Evolutionary conservation across 2,329 filamentous ascomycete species (phyloP).

Genomic region (Aureobasidium mangrovei): DNA sequence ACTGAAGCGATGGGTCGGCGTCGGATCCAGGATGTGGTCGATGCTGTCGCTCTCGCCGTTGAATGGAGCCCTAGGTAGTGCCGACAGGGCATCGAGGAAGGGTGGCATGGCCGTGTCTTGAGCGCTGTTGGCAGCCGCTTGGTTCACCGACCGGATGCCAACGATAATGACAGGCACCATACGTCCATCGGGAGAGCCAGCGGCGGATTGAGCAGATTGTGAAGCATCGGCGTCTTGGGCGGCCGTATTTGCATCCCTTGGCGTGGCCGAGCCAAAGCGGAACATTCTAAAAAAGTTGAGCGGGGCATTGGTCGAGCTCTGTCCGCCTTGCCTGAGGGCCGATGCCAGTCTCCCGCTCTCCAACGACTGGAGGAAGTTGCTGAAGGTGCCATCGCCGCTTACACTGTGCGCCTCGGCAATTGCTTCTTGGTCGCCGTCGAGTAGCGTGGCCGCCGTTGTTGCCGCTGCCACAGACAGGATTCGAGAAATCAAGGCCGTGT

Average conservation of each 20-base stretch:
- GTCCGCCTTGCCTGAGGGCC: constrained; percentile 41
- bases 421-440: constrained; percentile 49
- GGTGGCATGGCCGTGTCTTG: constrained; percentile 39
- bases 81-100: constrained; percentile 44
- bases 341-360: constrained; percentile 53
- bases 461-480: constrained; percentile 55
- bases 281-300: constrained; percentile 63
- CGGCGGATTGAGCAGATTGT: constrained; percentile 13
- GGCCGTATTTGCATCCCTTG: constrained; percentile 11
- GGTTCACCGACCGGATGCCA: constrained; percentile 57
- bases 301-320: constrained; percentile 35
- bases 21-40: constrained; percentile 44
- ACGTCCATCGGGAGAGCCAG: constrained; percentile 39
- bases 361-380: constrained; percentile 54
- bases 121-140: constrained; percentile 29
- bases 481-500: constrained; percentile 52
- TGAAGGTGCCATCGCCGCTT: constrained; percentile 49
- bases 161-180: constrained; percentile 63
- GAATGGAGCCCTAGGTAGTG: constrained; percentile 38
- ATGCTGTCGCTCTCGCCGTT: constrained; percentile 30
- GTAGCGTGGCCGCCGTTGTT: constrained; percentile 55
- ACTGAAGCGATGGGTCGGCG: constrained; percentile 47
- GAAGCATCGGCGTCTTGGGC: constrained; percentile 6
- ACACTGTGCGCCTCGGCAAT: constrained; percentile 47
- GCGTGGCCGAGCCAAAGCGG: constrained; percentile 50